phyloP scores from a whole-genome alignment of 129 eudicot species.

The Artemisia argyi region DNA sequence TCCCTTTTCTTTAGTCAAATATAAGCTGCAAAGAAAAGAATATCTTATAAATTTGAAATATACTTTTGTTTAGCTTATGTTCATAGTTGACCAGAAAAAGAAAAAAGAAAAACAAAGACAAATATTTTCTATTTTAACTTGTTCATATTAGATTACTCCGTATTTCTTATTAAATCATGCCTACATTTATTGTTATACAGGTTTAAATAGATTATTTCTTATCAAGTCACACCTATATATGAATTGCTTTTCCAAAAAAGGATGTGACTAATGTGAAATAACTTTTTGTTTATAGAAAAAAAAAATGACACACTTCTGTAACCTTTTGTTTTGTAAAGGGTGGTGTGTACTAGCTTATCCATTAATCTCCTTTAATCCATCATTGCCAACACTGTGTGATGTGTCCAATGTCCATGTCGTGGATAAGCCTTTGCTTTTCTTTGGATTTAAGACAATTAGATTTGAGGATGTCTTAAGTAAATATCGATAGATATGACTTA shows the following conservation, averaged over 20 bases:
- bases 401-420: conserved; percentile 32
- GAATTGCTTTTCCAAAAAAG: not conserved
- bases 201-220: not conserved
- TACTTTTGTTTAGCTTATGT: no score
- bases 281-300: not conserved
- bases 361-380: conserved; percentile 33
- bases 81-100: no score
- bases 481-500: no score
- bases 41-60: no score
- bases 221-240: not conserved
- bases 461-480: no score
- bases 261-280: not conserved
- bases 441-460: not conserved
- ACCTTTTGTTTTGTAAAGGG: conserved; percentile 20
- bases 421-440: conserved; percentile 26
- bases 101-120: no score
- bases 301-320: conserved; percentile 11
- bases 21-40: no score
- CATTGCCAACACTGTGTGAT: conserved; percentile 35
- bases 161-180: no score
- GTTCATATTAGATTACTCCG: no score
- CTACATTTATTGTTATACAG: no score
- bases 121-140: no score
- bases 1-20: no score
- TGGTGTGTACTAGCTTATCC: conserved; percentile 29